Base-by-base conservation (phyloP, 345 rosid species). In the Jatropha curcas region DNA sequence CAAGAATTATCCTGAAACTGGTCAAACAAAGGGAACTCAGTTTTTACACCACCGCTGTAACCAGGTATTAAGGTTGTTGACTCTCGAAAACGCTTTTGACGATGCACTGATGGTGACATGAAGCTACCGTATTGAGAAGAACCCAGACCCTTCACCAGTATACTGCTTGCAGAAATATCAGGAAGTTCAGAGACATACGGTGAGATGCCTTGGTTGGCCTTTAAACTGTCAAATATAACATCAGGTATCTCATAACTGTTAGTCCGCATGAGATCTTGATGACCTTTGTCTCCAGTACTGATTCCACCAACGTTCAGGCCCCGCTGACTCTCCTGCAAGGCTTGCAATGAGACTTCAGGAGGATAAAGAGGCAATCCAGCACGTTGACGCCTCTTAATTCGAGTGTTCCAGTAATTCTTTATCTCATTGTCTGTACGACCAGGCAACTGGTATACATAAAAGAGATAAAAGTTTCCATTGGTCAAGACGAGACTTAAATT, bases 401-500 rank as follows among this genome's bases (percentile, higher is more conserved):
- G 83, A 20, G 99, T 95, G 83, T 95, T 95, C 99, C 99, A 95
- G 71, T 95, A 95, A 83, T 95, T 95, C 79, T 95, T 95, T 82
- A 95, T 92, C 89, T 95, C 99, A 76, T 95, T 95, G 87, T 95
- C 99, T 58, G 99, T 95, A 68, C 98, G 98, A 45, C 98, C 99
- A 62, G 97, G 99, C 79, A 95, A 77, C 99, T 95, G 87, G 31
- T 27, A 77, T 35, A 34, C 46, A 71, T 43, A 72, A 66, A 45
- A 31, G 65, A 46, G 34, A 46, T 22, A 20, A 63, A 41, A 64
- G 41, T n/a, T n/a, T 35, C 4, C 20, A 61, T 20, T 8, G 35
- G 73, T 30, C 17, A 8, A 39, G 63, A 34, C 35, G 12, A 20
- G 31, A 16, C 14, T 20, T 16, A 16, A 22, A n/a, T 28, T 28